Percentiles rank a stretch among this genome's conserved stretches.
Evolutionary conservation across 257 asterid genomes (phyloP).

Genomic region (Coffea eugenioides): DNA sequence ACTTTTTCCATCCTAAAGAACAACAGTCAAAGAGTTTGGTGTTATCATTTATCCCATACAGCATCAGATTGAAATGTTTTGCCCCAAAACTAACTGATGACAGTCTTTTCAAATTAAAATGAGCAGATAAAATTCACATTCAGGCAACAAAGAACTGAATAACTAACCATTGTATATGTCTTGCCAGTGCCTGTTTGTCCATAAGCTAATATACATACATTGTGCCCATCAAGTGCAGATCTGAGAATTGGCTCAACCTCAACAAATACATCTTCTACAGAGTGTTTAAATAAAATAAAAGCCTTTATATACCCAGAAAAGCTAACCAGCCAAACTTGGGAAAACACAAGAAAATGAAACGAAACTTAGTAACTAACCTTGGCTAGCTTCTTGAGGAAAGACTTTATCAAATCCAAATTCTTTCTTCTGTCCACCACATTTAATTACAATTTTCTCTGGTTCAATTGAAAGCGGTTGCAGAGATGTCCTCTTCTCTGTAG

Average conservation of each 20-base stretch:
- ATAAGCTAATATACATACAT: constrained; percentile 43
- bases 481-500: constrained; percentile 31
- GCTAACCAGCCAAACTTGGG: not conserved
- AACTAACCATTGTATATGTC: constrained; percentile 44
- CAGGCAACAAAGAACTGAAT: not conserved
- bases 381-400: constrained; percentile 39
- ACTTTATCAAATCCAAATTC: constrained; percentile 42
- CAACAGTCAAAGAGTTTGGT: not conserved
- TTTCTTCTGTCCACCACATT: constrained; percentile 35
- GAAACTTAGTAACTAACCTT: constrained; percentile 37
- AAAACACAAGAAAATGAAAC: not conserved
- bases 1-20: constrained; percentile 36
- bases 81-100: no score
- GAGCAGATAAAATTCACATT: not conserved
- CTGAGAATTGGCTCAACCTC: constrained; percentile 51
- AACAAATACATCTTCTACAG: constrained; percentile 39
- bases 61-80: no score
- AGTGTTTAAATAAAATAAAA: constrained; percentile 14
- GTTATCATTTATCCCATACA: not conserved
- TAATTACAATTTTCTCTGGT: constrained; percentile 38
- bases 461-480: constrained; percentile 34
- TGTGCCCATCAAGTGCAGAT: constrained; percentile 50
- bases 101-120: not conserved
- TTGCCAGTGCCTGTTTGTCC: constrained; percentile 55
- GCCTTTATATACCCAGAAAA: constrained; percentile 7